Conservation (phyloP, 1,284 basidiomycete species). For the Malassezia sp. region DNA sequence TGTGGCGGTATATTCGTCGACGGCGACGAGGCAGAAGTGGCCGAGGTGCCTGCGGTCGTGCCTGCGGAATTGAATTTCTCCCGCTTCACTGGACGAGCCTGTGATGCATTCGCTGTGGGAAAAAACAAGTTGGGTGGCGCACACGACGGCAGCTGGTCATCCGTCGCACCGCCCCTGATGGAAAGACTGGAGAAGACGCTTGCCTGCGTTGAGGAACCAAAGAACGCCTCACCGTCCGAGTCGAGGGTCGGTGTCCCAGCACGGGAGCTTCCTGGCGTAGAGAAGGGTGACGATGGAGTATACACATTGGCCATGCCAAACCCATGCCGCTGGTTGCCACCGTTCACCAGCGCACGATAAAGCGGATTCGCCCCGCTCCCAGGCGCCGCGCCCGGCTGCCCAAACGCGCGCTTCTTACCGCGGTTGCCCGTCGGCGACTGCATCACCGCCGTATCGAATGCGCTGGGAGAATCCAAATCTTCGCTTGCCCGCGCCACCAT, state of each 20-base stretch:
- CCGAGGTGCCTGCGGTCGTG: neutral
- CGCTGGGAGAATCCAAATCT: constrained; percentile 32
- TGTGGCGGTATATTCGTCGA: constrained; percentile 14
- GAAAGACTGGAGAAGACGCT: constrained; percentile 41
- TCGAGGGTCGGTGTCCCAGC: constrained; percentile 38
- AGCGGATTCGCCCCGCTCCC: constrained; percentile 31
- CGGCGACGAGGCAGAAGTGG: constrained; percentile 9
- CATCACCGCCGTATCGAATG: constrained; percentile 39
- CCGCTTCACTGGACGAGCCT: constrained; percentile 32
- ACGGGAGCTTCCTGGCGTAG: constrained; percentile 39
- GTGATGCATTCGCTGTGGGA: constrained; percentile 25
- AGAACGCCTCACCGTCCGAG: constrained; percentile 32
- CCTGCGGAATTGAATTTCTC: constrained; percentile 22
- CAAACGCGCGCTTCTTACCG: constrained; percentile 44
- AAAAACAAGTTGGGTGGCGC: constrained; percentile 46
- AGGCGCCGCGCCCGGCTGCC: constrained; percentile 25
- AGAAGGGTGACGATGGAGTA: constrained; percentile 42
- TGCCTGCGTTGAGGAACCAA: constrained; percentile 28
- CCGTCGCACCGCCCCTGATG: constrained; percentile 27
- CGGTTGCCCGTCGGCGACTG: constrained; percentile 27
- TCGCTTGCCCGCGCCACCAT: constrained; percentile 18
- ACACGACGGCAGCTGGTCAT: constrained; percentile 43
- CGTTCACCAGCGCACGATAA: constrained; percentile 41
- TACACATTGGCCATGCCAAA: constrained; percentile 34
- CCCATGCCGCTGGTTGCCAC: constrained; percentile 31